Conservation (phyloP, 306 rosid genomes). For the Canavalia ensiformis region DNA sequence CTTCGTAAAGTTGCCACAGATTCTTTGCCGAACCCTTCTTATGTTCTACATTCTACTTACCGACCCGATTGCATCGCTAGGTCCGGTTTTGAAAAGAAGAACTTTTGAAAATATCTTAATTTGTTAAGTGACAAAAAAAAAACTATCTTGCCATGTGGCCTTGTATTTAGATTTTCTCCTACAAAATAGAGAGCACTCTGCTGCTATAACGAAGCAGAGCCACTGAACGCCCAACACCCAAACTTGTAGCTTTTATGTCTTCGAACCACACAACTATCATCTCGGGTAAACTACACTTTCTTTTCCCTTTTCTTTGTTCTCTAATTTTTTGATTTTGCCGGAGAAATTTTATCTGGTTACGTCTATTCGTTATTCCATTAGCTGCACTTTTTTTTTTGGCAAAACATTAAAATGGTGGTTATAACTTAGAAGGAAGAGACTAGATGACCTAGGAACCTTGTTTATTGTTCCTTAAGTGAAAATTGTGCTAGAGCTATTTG, state of each 20-base stretch:
- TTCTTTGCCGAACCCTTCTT: no score
- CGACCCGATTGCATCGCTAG: no score
- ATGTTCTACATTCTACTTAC: no score
- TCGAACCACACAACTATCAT: background rate
- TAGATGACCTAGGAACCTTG: background rate
- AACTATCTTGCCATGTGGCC: background rate
- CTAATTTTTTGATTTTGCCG: background rate
- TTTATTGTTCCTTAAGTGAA: constrained; percentile 23
- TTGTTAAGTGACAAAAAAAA: background rate
- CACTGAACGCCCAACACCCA: background rate
- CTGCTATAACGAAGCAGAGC: background rate
- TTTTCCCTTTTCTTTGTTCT: background rate
- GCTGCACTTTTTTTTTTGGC: background rate
- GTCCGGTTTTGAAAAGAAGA: background rate
- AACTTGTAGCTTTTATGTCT: background rate
- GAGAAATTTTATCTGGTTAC: background rate
- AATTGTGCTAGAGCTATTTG: background rate
- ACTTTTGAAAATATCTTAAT: constrained; percentile 10
- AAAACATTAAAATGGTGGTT: background rate
- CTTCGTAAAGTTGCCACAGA: no score
- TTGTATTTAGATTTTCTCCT: background rate
- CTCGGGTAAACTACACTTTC: background rate
- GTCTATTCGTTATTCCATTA: background rate
- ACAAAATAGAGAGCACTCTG: background rate
- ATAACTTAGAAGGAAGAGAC: no score